A percentile compares a stretch with the other conserved stretches of the same genome.
These are phyloP conservation scores for Aspergillus tamarii DNA, from an alignment of 2,329 filamentous ascomycete genomes.

Conservation along the genomic window DNA sequence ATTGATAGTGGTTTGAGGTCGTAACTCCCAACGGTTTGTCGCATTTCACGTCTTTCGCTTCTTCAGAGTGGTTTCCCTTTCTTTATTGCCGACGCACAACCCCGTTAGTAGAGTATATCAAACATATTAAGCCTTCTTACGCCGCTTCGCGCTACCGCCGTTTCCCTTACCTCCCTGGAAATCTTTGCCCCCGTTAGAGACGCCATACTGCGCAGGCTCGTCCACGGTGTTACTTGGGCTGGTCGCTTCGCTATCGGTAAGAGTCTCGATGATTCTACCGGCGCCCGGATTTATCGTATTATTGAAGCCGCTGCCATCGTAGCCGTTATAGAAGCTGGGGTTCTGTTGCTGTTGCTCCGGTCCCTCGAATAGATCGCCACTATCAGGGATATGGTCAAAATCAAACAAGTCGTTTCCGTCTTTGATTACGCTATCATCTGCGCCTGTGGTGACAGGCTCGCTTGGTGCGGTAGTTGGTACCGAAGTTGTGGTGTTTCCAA, in stretches of 20 bases:
- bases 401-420: constrained; percentile 47
- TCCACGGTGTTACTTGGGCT: constrained; percentile 44
- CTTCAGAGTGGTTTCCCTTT: neutral
- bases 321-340: constrained; percentile 38
- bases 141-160: constrained; percentile 35
- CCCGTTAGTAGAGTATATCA: constrained; percentile 13
- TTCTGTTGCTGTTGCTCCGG: constrained; percentile 27
- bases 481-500: constrained; percentile 23
- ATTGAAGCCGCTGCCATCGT: constrained; percentile 32
- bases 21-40: neutral
- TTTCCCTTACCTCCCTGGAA: constrained; percentile 24
- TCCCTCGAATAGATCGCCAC: constrained; percentile 37
- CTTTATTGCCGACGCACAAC: constrained; percentile 7
- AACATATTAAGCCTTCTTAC: constrained; percentile 33
- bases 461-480: constrained; percentile 22
- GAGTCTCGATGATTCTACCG: constrained; percentile 44
- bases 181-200: constrained; percentile 18
- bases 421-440: constrained; percentile 27
- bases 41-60: constrained; percentile 2
- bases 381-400: constrained; percentile 42
- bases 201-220: constrained; percentile 28
- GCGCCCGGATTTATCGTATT: constrained; percentile 17
- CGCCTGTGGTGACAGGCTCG: constrained; percentile 22
- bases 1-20: neutral
- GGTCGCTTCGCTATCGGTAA: constrained; percentile 49